phyloP scores from a whole-genome alignment of 108 stramenopile genomes.

The Ochromonas danica region DNA sequence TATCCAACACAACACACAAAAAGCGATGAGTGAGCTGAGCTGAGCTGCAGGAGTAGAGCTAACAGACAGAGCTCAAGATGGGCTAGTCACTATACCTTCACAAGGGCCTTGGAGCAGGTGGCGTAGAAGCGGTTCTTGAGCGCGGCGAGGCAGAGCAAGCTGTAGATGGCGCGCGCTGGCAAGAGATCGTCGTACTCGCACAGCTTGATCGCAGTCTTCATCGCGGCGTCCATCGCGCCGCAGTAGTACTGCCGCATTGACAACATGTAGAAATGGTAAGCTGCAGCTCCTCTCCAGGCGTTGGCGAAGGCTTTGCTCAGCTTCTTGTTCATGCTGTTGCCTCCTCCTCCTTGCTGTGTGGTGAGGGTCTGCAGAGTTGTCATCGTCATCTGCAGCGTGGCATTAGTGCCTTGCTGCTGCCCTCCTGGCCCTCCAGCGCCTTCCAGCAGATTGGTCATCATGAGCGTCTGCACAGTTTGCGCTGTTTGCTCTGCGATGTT shows the following conservation, averaged over 20 bases:
- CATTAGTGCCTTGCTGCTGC: not conserved
- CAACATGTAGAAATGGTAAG: conserved; percentile 66
- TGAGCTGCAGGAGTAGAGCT: too few relatives aligned
- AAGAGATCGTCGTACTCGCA: conserved; percentile 66
- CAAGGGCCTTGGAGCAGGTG: conserved; percentile 60
- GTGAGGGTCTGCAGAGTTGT: conserved; percentile 2
- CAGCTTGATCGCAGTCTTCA: conserved; percentile 60
- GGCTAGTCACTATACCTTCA: conserved; percentile 38
- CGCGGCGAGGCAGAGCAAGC: conserved; percentile 58
- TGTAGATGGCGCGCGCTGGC: conserved; percentile 54
- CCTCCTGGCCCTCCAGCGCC: not conserved
- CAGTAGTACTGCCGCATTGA: conserved; percentile 63
- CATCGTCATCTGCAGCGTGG: not conserved
- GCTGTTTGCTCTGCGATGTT: conserved; percentile 55
- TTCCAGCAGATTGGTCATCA: conserved; percentile 38
- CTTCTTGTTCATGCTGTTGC: conserved; percentile 50
- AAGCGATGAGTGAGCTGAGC: not conserved
- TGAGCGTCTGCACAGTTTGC: conserved; percentile 62
- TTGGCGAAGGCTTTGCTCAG: conserved; percentile 57
- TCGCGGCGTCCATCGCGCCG: conserved; percentile 49
- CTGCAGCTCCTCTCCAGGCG: conserved; percentile 68
- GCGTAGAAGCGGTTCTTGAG: conserved; percentile 56
- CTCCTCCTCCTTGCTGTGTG: conserved; percentile 29
- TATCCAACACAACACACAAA: not conserved
- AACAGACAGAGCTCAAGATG: too few relatives aligned